A percentile compares a stretch with the other conserved stretches of the same genome.
Conservation (phyloP, 2,329 filamentous ascomycete species). For the Sporothrix phasma region DNA sequence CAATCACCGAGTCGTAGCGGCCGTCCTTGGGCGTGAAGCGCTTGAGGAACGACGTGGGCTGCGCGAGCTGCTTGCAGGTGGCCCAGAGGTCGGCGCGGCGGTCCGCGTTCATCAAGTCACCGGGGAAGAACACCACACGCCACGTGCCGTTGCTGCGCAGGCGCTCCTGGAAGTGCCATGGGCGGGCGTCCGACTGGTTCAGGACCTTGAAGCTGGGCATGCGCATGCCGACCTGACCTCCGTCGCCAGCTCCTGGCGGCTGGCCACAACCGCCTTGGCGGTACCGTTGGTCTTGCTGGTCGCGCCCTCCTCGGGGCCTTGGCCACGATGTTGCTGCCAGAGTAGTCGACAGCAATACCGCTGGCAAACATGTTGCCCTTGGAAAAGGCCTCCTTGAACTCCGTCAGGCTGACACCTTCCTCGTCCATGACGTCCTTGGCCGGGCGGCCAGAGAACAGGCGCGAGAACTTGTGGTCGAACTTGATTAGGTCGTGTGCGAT, state of each 20-base stretch:
- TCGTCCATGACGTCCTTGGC: slow-evolving; percentile 50
- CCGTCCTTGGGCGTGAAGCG: slow-evolving; percentile 9
- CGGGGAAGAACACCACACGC: slow-evolving; percentile 50
- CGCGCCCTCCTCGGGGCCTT: slow-evolving; percentile 29
- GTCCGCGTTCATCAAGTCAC: slow-evolving; percentile 32
- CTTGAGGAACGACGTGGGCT: slow-evolving; percentile 4
- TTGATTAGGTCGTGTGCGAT: slow-evolving; percentile 58
- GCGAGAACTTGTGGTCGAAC: slow-evolving; percentile 49
- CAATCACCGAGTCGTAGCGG: slow-evolving; percentile 32
- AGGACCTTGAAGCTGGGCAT: slow-evolving; percentile 50
- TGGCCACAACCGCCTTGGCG: neutral
- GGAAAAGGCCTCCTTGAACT: slow-evolving; percentile 51
- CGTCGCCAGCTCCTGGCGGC: slow-evolving; percentile 33
- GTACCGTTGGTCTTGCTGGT: neutral
- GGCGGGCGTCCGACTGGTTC: slow-evolving; percentile 44
- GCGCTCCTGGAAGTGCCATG: slow-evolving; percentile 48
- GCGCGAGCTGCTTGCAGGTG: slow-evolving; percentile 3
- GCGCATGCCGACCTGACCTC: slow-evolving; percentile 44
- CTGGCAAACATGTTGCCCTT: slow-evolving; percentile 52
- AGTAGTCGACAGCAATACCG: slow-evolving; percentile 50
- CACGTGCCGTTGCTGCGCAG: slow-evolving; percentile 47
- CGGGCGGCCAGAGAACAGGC: slow-evolving; percentile 47
- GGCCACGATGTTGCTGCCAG: slow-evolving; percentile 43
- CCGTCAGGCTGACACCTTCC: slow-evolving; percentile 50
- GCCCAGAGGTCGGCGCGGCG: slow-evolving; percentile 27